phyloP scores from a whole-genome alignment of 108 stramenopile genomes.

The Cylindrotheca closterium region DNA sequence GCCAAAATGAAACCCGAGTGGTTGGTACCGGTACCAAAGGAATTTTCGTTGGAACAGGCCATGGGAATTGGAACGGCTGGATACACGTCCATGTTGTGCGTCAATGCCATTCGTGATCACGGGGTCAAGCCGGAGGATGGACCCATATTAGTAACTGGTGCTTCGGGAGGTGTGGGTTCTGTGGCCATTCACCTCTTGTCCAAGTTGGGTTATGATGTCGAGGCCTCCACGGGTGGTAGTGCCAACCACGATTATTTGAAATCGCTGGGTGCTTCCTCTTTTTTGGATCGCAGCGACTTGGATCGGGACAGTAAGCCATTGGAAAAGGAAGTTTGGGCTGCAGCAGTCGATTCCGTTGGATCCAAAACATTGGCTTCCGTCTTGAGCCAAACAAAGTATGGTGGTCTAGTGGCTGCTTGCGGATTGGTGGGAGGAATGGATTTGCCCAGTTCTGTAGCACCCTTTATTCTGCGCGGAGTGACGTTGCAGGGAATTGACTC shows the following conservation, averaged over 20 bases:
- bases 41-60: neutral
- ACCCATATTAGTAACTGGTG: constrained; percentile 35
- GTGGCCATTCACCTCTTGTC: constrained; percentile 32
- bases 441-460: constrained; percentile 36
- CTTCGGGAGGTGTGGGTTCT: constrained; percentile 41
- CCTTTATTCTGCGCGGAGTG: constrained; percentile 47
- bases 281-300: constrained; percentile 19
- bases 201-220: constrained; percentile 27
- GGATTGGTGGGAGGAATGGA: constrained; percentile 31
- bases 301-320: constrained; percentile 22
- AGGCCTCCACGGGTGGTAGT: constrained; percentile 18
- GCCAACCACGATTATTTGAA: constrained; percentile 10
- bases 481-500: constrained; percentile 35
- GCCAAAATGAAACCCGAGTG: constrained; percentile 24
- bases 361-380: constrained; percentile 16
- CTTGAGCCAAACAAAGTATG: constrained; percentile 16
- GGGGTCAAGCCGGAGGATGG: constrained; percentile 26
- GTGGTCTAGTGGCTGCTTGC: constrained; percentile 36
- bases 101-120: constrained; percentile 12
- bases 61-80: constrained; percentile 43
- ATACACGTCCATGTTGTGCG: constrained; percentile 32
- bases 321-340: constrained; percentile 18
- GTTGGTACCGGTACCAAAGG: constrained; percentile 16
- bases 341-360: constrained; percentile 39
- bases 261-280: constrained; percentile 30